Evolutionary conservation across 1,284 basidiomycete species (phyloP), one percentile per base, ranked within the genome.

Genomic region (Fistulinella cinereoalba): DNA sequence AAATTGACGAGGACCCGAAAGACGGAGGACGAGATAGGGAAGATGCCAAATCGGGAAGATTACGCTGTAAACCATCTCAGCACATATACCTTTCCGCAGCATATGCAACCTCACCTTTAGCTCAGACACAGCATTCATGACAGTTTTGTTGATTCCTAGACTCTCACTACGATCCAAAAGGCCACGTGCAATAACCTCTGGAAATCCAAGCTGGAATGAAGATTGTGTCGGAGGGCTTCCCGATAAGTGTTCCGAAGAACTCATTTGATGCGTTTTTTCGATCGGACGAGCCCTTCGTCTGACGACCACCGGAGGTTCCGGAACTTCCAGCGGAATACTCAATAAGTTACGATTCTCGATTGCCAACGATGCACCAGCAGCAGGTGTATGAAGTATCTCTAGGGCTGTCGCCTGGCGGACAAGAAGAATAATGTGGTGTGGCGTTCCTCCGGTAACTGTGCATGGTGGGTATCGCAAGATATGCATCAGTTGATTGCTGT

Each of bases 381-480:
- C 70, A 2, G 87, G 79, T 1, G 74, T 84, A 3, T 87, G 83
- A 3, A 88, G 77, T 66, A 87, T 79, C 48, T 88, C 83, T 3
- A 97, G 69, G 8, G 82, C 79, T 33, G 89, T 65, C 1, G 93
- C 94, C 65, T 97, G 94, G 24, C 81, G 77, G 19, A 96, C 67
- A 19, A 97, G 77, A 22, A 96, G 74, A 13, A 73, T 75, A 13
- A 82, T 71, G 50, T 85, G 84, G 54, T 83, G 75, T 13, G 71
- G 63, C 25, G 65, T 61, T 25, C 65, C 63, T 46, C 58, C 57
- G 6, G 53, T 47, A 3, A 59, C 36, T 6, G 71, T 65, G 52
- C 77, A 68, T 42, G 81, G 66, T 54, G 93, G 91, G 66, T 96
- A 97, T 51, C 89, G 88, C 22, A 97, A 71, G 19, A 97, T 76